These are phyloP conservation scores for Tolypocladium tropicale DNA, from an alignment of 2,329 filamentous ascomycete species.

Conservation along the genomic window DNA sequence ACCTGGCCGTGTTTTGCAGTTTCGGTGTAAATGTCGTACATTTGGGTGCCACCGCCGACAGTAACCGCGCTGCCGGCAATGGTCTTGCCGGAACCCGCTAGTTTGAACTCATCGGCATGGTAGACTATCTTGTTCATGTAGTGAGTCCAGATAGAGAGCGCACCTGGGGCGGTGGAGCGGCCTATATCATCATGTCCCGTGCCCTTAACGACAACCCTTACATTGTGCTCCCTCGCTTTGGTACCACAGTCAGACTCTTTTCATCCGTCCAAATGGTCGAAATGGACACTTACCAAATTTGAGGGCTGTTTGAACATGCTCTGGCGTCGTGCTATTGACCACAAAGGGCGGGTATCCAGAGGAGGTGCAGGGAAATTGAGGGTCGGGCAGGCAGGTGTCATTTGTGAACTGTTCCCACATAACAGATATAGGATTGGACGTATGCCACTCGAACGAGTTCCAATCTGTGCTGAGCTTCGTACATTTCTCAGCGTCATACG, in stretches of 20 bases:
- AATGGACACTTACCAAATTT: slow-evolving; percentile 29
- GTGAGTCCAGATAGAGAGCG: slow-evolving; percentile 44
- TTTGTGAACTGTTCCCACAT: slow-evolving; percentile 34
- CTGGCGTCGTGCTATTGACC: slow-evolving; percentile 21
- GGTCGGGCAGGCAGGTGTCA: slow-evolving; percentile 37
- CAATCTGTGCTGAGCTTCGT: slow-evolving; percentile 10
- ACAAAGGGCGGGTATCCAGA: slow-evolving; percentile 25
- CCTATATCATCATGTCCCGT: slow-evolving; percentile 34
- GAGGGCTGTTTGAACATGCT: slow-evolving; percentile 22
- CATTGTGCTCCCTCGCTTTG: slow-evolving; percentile 27
- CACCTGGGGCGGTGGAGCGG: slow-evolving; percentile 35
- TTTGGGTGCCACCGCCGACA: slow-evolving; percentile 41
- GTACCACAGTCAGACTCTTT: fast-evolving
- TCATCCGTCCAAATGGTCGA: not conserved
- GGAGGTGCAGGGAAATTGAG: slow-evolving; percentile 20
- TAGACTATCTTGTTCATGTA: slow-evolving; percentile 29
- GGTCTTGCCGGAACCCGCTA: slow-evolving; percentile 25
- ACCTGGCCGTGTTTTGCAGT: slow-evolving; percentile 26
- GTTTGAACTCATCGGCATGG: slow-evolving; percentile 28
- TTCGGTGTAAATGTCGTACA: slow-evolving; percentile 31
- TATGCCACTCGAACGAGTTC: slow-evolving; percentile 17
- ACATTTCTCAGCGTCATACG: slow-evolving; percentile 20
- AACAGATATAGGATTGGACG: slow-evolving; percentile 18
- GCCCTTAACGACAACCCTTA: slow-evolving; percentile 30
- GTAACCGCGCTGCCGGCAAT: slow-evolving; percentile 41